Evolutionary conservation across 306 rosid genomes (phyloP).

Genomic region (Acacia crassicarpa): DNA sequence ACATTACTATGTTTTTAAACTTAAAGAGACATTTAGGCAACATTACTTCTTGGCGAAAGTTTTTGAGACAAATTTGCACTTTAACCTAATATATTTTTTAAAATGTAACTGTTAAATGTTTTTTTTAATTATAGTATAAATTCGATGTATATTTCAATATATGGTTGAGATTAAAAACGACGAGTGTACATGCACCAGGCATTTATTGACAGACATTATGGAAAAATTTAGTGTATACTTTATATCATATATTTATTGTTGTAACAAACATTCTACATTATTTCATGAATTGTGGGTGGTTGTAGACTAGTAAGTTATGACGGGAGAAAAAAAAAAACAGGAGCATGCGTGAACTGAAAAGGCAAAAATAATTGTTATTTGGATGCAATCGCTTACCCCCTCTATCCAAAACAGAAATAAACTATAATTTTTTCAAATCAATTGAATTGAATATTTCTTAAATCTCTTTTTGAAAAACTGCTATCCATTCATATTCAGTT

Average conservation of each 20-base stretch:
- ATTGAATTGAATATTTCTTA: not conserved
- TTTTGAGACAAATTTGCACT: no score
- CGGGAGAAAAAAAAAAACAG: not conserved
- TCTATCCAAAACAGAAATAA: not conserved
- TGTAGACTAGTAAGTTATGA: not conserved
- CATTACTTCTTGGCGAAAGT: rapidly evolving
- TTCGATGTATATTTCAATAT: not conserved
- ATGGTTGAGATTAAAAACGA: not conserved
- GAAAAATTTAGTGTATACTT: not conserved
- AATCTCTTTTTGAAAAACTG: not conserved
- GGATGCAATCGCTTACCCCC: not conserved
- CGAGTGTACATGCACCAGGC: not conserved
- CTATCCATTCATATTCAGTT: not conserved
- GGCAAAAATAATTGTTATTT: not conserved
- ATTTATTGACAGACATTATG: not conserved
- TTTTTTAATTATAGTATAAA: not conserved
- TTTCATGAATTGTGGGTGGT: not conserved
- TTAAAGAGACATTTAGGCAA: no score
- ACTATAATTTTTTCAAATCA: not conserved
- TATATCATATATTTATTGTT: not conserved
- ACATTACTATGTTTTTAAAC: no score
- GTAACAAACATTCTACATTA: not conserved
- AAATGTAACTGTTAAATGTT: not conserved
- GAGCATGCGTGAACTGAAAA: not conserved
- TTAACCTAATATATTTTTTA: no score